Base-by-base conservation (phyloP, 352 stramenopile genomes). In the Pythium aristosporum region DNA sequence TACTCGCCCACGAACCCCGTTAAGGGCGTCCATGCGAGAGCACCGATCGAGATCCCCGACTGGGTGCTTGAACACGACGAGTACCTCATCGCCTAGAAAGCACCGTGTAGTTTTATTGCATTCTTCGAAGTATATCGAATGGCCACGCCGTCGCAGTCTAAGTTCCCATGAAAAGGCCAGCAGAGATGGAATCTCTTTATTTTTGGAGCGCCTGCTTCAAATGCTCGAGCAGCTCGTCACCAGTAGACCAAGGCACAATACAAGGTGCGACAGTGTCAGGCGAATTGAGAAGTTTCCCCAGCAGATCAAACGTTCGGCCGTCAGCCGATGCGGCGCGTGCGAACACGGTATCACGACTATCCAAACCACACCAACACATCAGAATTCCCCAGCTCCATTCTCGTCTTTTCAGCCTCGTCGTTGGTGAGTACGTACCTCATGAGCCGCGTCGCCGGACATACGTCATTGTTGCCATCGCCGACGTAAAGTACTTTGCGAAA, bases 231-330 rank as follows among this genome's bases (percentile, higher is more conserved):
- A 89, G 81, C 49, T 89, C 77, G 23, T 76, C 61, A 21, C 78
- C 79, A 18, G 76, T 84, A 49, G 52, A 71, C 82, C 82, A 91
- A 32, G 66, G 44, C 23, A 81, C 66, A 0, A 91, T 73, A 0
- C 58, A 59, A 5, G 79, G 79, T 16, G 62, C 42, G 6, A 87
- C 60, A 1, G 65, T 51, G n/a, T 71, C 55, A 44, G 63, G 68
- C n/a, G 74, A 62, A 12, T 61, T 52, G 20, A 80, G 60, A 44
- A 86, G 81, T 51, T 63, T 63, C 25, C 61, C 43, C 12, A 81
- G 68, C 16, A 87, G 48, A 3, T 52, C 77, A 30, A 83, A 85
- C 2, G 63, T 48, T 18, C 75, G 66, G 18, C 68, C 65, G 15
- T 61, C 63, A 28, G 74, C 47, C 2, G 72, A 56, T 15, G 70